Evolutionary conservation across 176 grass and related monocot genomes (phyloP).

Genomic region (Musa itinerans): DNA sequence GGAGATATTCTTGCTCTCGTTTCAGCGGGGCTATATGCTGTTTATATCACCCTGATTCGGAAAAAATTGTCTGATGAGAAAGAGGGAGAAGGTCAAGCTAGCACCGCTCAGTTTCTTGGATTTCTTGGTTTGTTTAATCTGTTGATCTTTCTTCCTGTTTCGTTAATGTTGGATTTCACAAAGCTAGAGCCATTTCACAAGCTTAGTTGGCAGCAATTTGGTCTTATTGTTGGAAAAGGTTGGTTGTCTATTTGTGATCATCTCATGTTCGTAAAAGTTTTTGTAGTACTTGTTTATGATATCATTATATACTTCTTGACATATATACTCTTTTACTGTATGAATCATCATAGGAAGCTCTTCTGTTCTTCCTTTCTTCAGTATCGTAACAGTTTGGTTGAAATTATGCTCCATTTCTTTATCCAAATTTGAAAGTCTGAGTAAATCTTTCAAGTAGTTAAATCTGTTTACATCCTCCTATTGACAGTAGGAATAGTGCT

Average conservation of each 20-base stretch:
- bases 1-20: conserved; percentile 77
- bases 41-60: conserved; percentile 91
- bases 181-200: conserved; percentile 80
- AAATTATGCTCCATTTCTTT: not conserved
- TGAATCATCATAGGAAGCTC: not conserved
- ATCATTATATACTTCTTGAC: not conserved
- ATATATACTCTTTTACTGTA: not conserved
- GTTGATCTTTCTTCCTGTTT: conserved; percentile 77
- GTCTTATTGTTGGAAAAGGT: conserved; percentile 96
- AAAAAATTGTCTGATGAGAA: conserved; percentile 89
- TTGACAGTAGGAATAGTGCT: not conserved
- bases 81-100: conserved; percentile 80
- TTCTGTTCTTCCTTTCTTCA: no score
- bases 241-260: not conserved
- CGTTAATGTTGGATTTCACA: conserved; percentile 73
- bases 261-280: not conserved
- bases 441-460: not conserved
- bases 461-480: not conserved
- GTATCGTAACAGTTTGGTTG: not conserved
- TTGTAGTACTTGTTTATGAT: not conserved
- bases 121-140: conserved; percentile 83
- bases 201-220: conserved; percentile 86
- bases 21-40: conserved; percentile 79
- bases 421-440: not conserved
- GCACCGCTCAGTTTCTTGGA: conserved; percentile 93